A percentile compares a stretch with the other conserved stretches of the same genome.
Conservation (phyloP, 78 protist species). For the Thecamonas trahens region DNA sequence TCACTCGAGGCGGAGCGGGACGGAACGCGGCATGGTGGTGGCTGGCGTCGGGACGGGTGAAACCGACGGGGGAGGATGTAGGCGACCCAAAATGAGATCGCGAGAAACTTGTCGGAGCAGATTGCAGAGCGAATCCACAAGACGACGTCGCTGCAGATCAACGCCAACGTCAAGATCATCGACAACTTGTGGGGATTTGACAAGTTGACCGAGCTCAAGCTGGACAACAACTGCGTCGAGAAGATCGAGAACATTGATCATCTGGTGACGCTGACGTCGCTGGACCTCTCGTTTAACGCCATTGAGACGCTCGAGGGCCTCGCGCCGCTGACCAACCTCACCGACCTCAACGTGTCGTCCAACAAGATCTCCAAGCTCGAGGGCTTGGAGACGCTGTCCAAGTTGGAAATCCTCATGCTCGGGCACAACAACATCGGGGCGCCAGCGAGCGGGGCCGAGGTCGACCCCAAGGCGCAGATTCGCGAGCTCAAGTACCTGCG, state of each 20-base stretch:
- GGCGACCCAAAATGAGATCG: too few species aligned
- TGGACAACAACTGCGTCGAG: constrained; percentile 41
- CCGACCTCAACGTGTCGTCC: constrained; percentile 20
- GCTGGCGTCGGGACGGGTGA: too few species aligned
- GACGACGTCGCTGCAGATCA: too few species aligned
- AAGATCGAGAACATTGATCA: constrained; percentile 22
- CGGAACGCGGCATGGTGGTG: too few species aligned
- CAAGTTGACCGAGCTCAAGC: constrained; percentile 14
- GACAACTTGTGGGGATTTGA: constrained; percentile 17
- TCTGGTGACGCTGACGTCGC: constrained; percentile 17
- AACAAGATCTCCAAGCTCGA: constrained; percentile 16
- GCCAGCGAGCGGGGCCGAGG: background rate
- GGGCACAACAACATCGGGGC: constrained; percentile 16
- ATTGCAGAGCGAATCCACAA: too few species aligned
- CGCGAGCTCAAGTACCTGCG: constrained; percentile 9
- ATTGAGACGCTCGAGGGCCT: constrained; percentile 33
- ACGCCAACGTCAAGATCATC: constrained; percentile 17
- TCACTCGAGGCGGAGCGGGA: too few species aligned
- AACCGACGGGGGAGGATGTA: too few species aligned
- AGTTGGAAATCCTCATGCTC: constrained; percentile 18
- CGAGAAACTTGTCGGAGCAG: too few species aligned
- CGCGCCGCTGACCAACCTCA: constrained; percentile 16
- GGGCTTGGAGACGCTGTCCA: background rate
- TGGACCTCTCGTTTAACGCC: constrained; percentile 41
- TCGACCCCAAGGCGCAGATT: background rate